Base-by-base conservation (phyloP, 768 basidiomycete species). In the Amanita rubescens region DNA sequence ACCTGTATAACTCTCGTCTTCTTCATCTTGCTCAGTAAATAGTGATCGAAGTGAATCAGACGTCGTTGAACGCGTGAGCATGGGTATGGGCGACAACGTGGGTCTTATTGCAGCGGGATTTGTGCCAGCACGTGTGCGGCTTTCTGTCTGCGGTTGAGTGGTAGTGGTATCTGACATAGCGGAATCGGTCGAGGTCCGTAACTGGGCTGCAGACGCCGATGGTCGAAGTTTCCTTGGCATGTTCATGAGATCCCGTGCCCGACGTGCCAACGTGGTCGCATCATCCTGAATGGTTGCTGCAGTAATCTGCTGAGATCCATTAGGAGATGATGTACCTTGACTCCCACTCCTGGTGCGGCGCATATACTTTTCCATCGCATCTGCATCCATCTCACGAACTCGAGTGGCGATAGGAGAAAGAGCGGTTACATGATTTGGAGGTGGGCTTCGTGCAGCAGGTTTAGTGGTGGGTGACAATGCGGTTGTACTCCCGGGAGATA, bases 301-400 rank as follows among this genome's bases (percentile, higher is more conserved):
- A 43, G 71, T 73, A 45, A 78, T 78, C 63, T 78, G 80, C 62
- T 81, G 79, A 6, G 85, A 86, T 64, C 72, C 80, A 58, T 76
- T 81, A 60, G 89, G 86, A 12, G 85, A 85, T 1, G 86, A 75
- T 22, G 83, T 84, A 41, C 80, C 82, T 52, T 76, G 82, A 61
- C 88, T 90, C 47, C 87, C 90, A 63, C 89, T 92, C 53, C 90
- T 80, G 71, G 87, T 88, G 53, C 90, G 79, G 56, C 79, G 75
- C 65, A 90, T 74, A 64, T 90, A 93, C 62, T 90, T 88, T 65
- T 90, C 89, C 75, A 87, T 89, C 34, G 90, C 91, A 63, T 86
- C 87, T 17, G 90, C 90, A 63, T 93, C 90, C 54, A 82, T 77
- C 68, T 90, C 86, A 59, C 84, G 80, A 76, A 93, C 84, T 32